Base-by-base conservation (phyloP, 352 stramenopile species). In the Thraustochytrium sp. region DNA sequence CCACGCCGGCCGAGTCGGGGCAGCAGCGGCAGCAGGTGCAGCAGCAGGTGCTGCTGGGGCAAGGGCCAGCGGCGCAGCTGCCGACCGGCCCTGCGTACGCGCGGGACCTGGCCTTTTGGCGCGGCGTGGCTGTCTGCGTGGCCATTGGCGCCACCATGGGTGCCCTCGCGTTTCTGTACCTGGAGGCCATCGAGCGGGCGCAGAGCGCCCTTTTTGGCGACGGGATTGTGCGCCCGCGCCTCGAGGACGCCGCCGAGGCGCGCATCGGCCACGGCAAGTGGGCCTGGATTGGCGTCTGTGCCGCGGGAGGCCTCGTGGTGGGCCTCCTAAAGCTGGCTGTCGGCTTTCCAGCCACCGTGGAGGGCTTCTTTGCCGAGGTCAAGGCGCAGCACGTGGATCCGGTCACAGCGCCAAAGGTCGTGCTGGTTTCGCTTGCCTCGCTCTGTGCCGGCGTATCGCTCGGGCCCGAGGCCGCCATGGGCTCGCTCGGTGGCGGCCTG, bases 281-380 rank as follows among this genome's bases (percentile, higher is more conserved):
- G 72, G 51, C 38, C 42, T 86, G 82, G 82, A 21, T 86, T 23
- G 3, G 3, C 36, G 38, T 86, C 34, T 85, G 40, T 16, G 56
- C 49, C n/a, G 26, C 13, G 29, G 75, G 51, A 0, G 82, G 82
- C 36, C 37, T 85, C 44, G 29, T 85, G 18, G 68, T 86, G 11
- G 82, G 82, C 11, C 21, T 86, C 18, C 36, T 85, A 0, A 72
- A 84, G 44, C 40, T 85, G 16, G 26, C 37, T 34, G 54, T 84
- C 9, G 16, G 42, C 72, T 86, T 86, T 55, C 82, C 82, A 18
- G 21, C 34, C 23, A 61, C 23, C 29, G 46, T 86, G 34, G 38
- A 82, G 5, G 68, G 82, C 13, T 84, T 86, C 55, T 82, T 86
- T n/a, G 51, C 49, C n/a, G 82, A 86, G 48, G 75, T 86, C 11